phyloP scores from a whole-genome alignment of 164 flowering plant species.

The Magnolia sinica region DNA sequence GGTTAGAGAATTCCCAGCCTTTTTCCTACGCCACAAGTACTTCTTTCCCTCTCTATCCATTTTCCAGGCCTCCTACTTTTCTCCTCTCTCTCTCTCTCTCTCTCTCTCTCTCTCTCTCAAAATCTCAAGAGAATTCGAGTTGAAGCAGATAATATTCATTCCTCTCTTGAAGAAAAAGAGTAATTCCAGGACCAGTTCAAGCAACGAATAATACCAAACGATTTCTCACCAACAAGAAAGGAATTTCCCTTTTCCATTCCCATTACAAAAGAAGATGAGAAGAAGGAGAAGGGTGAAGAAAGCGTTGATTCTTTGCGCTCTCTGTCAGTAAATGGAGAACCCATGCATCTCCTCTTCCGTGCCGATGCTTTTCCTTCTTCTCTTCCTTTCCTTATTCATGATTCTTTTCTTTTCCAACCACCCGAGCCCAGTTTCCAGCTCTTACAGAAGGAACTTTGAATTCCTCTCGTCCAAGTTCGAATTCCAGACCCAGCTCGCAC shows the following conservation, averaged over 20 bases:
- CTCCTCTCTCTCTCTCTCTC: neutral
- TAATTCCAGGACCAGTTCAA: neutral
- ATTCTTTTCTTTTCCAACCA: neutral
- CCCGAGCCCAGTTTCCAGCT: neutral
- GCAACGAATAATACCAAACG: neutral
- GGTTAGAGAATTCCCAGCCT: no score
- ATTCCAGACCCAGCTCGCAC: slow-evolving; percentile 2
- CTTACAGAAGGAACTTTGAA: neutral
- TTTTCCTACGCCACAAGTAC: neutral
- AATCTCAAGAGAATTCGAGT: no score
- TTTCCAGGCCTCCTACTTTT: neutral
- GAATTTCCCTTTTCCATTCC: slow-evolving; percentile 2
- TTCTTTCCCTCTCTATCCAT: slow-evolving; percentile 1
- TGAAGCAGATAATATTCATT: neutral
- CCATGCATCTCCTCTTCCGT: neutral
- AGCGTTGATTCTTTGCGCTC: neutral
- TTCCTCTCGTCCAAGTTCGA: neutral
- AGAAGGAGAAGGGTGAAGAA: neutral
- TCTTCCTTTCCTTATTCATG: slow-evolving; percentile 2
- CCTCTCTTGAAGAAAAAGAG: neutral
- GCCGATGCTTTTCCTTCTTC: slow-evolving; percentile 3
- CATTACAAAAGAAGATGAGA: neutral
- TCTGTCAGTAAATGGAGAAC: slow-evolving; percentile 1
- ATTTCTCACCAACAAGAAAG: slow-evolving; percentile 6
- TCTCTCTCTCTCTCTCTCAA: neutral